phyloP scores from a whole-genome alignment of 2,329 filamentous ascomycete species.

The Aspergillus hortae region DNA sequence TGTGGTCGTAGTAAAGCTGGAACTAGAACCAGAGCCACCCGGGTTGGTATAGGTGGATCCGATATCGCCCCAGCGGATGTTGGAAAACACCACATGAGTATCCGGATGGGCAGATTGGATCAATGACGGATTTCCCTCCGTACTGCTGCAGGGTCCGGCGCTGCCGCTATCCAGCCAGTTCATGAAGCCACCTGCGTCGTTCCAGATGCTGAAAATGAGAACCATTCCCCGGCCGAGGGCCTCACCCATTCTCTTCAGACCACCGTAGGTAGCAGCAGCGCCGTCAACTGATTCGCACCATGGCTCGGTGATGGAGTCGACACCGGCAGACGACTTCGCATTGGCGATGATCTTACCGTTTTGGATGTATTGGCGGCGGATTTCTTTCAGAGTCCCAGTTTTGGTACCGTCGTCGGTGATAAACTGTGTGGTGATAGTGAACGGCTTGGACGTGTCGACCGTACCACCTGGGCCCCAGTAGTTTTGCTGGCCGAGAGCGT shows the following conservation, averaged over 20 bases:
- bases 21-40: background rate
- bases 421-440: background rate
- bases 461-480: background rate
- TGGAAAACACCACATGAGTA: background rate
- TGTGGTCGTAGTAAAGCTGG: slow-evolving; percentile 1
- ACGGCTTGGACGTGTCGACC: background rate
- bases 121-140: background rate
- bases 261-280: background rate
- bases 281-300: background rate
- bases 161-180: background rate
- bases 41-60: background rate
- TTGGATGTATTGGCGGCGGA: background rate
- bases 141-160: background rate
- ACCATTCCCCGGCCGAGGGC: background rate
- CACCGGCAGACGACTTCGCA: background rate
- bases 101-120: background rate
- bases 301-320: background rate
- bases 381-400: background rate
- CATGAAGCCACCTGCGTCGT: background rate
- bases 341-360: background rate
- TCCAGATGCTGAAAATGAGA: background rate
- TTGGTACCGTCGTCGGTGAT: background rate
- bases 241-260: background rate
- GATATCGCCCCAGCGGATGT: background rate
- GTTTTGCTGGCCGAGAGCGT: background rate